Percentiles rank a stretch among this genome's conserved stretches.
Conservation (phyloP, 2,329 filamentous ascomycete species). For the Pseudocercospora vitis region DNA sequence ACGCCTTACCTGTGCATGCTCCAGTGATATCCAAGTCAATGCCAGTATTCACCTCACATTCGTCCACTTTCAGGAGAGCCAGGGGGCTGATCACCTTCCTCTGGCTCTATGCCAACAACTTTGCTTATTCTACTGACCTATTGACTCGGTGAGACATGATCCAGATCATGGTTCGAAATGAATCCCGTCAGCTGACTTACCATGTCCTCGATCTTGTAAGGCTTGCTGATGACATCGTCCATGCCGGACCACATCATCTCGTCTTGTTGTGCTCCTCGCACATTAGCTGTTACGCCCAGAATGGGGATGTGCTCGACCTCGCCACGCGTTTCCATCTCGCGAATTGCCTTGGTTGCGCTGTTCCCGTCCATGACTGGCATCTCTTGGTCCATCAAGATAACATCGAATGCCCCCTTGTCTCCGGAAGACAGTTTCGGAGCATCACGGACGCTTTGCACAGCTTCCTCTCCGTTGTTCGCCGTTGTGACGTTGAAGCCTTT, state of each 20-base stretch:
- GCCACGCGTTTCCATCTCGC: slow-evolving; percentile 28
- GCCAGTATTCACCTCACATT: no score
- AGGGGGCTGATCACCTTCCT: not conserved
- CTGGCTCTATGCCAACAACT: not conserved
- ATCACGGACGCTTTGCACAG: slow-evolving; percentile 30
- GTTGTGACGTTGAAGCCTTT: slow-evolving; percentile 34
- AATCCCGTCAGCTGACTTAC: slow-evolving; percentile 23
- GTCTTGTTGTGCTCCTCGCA: slow-evolving; percentile 35
- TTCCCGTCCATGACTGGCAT: slow-evolving; percentile 40
- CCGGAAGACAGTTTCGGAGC: slow-evolving; percentile 20
- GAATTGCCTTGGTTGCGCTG: slow-evolving; percentile 31
- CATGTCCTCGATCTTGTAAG: slow-evolving; percentile 38
- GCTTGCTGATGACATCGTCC: slow-evolving; percentile 37
- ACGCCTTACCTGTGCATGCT: no score
- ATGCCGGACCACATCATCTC: slow-evolving; percentile 37
- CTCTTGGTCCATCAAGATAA: slow-evolving; percentile 39
- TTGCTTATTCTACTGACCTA: slow-evolving; percentile 19
- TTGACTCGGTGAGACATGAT: slow-evolving; percentile 13
- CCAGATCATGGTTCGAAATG: slow-evolving; percentile 4
- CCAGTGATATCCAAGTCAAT: no score
- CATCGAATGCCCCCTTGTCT: slow-evolving; percentile 29
- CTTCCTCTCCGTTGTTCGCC: slow-evolving; percentile 38
- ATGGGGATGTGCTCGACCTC: slow-evolving; percentile 31
- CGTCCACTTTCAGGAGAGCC: not conserved
- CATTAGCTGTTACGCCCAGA: slow-evolving; percentile 39